Conservation (phyloP, 2,329 filamentous ascomycete species). For the Sporothrix brasiliensis region DNA sequence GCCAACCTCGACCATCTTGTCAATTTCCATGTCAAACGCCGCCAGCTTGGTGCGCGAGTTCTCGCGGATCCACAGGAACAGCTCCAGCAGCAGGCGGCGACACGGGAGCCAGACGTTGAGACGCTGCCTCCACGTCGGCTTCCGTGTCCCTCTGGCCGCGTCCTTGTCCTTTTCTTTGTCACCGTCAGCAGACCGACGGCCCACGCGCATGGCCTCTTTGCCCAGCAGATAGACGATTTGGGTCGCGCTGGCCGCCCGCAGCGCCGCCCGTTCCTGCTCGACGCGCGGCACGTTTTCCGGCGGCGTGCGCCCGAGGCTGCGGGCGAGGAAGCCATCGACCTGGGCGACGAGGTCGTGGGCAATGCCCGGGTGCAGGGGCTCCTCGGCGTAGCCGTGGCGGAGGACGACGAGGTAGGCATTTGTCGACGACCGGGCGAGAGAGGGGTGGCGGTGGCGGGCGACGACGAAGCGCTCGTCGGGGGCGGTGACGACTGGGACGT, state of each 20-base stretch:
- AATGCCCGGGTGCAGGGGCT: conserved; percentile 67
- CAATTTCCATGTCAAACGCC: conserved; percentile 61
- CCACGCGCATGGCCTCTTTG: conserved; percentile 63
- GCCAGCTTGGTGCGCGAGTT: conserved; percentile 69
- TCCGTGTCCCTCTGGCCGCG: not conserved
- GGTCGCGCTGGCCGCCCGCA: conserved; percentile 50
- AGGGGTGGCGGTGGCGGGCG: conserved; percentile 46
- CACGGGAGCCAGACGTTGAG: conserved; percentile 42
- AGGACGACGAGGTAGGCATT: conserved; percentile 70
- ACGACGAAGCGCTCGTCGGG: conserved; percentile 53
- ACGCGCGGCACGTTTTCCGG: conserved; percentile 3
- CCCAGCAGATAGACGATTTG: conserved; percentile 62
- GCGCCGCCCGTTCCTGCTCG: conserved; percentile 46
- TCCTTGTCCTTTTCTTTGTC: not conserved
- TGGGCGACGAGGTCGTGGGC: conserved; percentile 59
- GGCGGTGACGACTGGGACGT: conserved; percentile 58
- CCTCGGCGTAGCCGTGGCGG: conserved; percentile 73
- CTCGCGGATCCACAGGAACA: conserved; percentile 67
- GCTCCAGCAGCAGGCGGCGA: conserved; percentile 52
- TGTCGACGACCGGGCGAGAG: conserved; percentile 43
- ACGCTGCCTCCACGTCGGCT: not conserved
- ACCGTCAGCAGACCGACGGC: conserved; percentile 33
- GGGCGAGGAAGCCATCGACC: conserved; percentile 54
- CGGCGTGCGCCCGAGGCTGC: conserved; percentile 31
- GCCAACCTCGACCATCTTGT: conserved; percentile 67